These are phyloP conservation scores for Suillus sp. DNA, from an alignment of 768 basidiomycete genomes.

Conservation along the genomic window DNA sequence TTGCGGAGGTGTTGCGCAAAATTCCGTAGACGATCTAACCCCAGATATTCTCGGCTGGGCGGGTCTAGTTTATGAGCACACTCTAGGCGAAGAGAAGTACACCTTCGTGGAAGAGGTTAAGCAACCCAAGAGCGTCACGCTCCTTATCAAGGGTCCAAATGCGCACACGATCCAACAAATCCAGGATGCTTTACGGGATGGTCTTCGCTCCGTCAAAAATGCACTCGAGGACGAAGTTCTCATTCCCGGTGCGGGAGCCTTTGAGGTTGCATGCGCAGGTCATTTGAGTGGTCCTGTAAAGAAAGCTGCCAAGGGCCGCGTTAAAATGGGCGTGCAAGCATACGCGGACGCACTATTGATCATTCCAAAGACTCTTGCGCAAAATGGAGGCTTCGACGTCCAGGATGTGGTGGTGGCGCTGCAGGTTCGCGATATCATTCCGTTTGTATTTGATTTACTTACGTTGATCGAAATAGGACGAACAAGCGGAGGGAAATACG, in stretches of 20 bases:
- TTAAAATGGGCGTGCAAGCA: slow-evolving; percentile 96
- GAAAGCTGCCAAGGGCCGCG: slow-evolving; percentile 87
- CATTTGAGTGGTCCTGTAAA: slow-evolving; percentile 81
- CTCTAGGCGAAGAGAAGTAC: slow-evolving; percentile 97
- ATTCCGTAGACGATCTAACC: slow-evolving; percentile 94
- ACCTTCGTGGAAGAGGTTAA: slow-evolving; percentile 98
- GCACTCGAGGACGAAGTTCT: slow-evolving; percentile 87
- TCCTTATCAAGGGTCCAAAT: slow-evolving; percentile 98
- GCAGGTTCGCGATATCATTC: slow-evolving; percentile 55
- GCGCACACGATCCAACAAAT: slow-evolving; percentile 95
- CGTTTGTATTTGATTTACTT: slow-evolving; percentile 19
- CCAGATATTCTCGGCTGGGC: slow-evolving; percentile 95
- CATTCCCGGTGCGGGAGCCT: slow-evolving; percentile 97
- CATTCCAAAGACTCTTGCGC: slow-evolving; percentile 95
- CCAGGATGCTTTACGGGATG: slow-evolving; percentile 97
- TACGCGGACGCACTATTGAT: slow-evolving; percentile 93
- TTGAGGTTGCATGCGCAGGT: slow-evolving; percentile 89
- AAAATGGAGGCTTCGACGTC: slow-evolving; percentile 96
- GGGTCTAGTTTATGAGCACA: slow-evolving; percentile 98
- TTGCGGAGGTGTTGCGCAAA: slow-evolving; percentile 94
- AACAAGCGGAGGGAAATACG: slow-evolving; percentile 88
- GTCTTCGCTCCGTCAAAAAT: slow-evolving; percentile 95
- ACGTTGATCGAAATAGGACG: slow-evolving; percentile 57
- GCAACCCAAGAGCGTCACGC: slow-evolving; percentile 91
- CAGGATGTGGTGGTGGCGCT: slow-evolving; percentile 92